A percentile compares a stretch with the other conserved stretches of the same genome.
phyloP scores from a whole-genome alignment of 768 basidiomycete species.

The Phlebiopsis flavidoalba region DNA sequence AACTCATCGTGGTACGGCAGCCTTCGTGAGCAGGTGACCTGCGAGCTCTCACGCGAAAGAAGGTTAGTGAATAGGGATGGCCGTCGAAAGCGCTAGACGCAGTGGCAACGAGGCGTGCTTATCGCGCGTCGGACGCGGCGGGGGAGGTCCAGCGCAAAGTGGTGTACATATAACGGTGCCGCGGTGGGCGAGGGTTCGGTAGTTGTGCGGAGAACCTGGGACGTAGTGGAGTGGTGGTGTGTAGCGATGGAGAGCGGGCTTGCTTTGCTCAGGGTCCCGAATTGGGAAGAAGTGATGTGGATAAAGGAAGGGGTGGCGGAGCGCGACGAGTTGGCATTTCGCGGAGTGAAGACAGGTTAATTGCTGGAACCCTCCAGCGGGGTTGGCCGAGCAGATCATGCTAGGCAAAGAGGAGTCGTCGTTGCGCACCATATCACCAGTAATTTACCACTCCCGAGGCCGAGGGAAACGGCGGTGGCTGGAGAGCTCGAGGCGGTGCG shows the following conservation, averaged over 20 bases:
- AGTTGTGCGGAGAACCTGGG: background rate
- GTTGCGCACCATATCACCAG: background rate
- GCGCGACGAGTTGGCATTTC: background rate
- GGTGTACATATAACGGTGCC: background rate
- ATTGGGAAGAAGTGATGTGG: background rate
- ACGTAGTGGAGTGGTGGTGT: background rate
- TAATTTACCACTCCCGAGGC: background rate
- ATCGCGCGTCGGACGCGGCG: background rate
- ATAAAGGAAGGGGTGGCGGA: background rate
- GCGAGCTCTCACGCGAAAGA: background rate
- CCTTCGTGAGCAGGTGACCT: background rate
- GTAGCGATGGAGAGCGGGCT: background rate
- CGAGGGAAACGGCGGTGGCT: background rate
- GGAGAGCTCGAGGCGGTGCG: background rate
- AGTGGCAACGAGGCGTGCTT: background rate
- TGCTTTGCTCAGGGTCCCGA: background rate
- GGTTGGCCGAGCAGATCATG: background rate
- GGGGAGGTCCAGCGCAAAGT: background rate
- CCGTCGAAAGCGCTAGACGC: background rate
- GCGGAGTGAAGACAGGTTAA: background rate
- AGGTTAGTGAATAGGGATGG: slow-evolving; percentile 1
- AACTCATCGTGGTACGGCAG: background rate
- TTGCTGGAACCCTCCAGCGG: background rate
- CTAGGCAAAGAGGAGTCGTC: background rate
- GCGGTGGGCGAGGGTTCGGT: background rate